Conservation (phyloP, 2,329 filamentous ascomycete genomes). For the Amauroascus niger region DNA sequence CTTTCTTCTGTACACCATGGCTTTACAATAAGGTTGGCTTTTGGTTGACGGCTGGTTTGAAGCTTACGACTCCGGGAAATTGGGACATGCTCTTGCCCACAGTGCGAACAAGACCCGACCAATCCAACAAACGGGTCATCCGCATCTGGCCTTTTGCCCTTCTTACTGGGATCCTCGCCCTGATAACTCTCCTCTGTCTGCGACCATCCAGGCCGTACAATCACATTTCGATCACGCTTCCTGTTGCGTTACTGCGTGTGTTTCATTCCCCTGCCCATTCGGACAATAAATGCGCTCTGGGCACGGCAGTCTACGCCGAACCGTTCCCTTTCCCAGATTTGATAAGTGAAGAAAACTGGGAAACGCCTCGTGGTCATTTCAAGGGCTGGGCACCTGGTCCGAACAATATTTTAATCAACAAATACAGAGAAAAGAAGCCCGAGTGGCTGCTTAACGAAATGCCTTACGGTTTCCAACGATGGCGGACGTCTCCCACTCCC, state of each 20-base stretch:
- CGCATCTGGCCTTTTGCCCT: conserved; percentile 20
- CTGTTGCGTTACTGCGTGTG: conserved; percentile 22
- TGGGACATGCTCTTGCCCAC: conserved; percentile 17
- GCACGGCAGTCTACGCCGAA: conserved; percentile 11
- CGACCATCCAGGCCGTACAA: conserved; percentile 25
- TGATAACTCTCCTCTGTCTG: conserved; percentile 19
- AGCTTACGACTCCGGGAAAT: conserved; percentile 13
- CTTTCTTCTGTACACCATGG: conserved; percentile 20
- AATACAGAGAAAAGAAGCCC: conserved; percentile 14
- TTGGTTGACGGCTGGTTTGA: conserved; percentile 22
- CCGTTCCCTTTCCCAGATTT: conserved; percentile 23
- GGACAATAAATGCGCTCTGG: conserved; percentile 9
- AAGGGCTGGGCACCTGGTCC: conserved; percentile 26
- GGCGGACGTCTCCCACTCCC: conserved; percentile 10
- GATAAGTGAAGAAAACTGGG: conserved; percentile 24
- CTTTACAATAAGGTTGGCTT: conserved; percentile 18
- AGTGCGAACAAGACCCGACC: conserved; percentile 1
- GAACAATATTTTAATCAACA: conserved; percentile 11
- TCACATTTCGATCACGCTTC: conserved; percentile 26
- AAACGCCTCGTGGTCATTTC: conserved; percentile 22
- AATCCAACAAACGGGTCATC: conserved; percentile 10
- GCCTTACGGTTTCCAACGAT: conserved; percentile 24
- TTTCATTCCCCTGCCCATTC: conserved; percentile 12
- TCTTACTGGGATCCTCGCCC: conserved; percentile 3
- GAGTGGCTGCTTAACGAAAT: conserved; percentile 21